phyloP scores from a whole-genome alignment of 78 protist genomes.

The Chrysochromulina tobinii region DNA sequence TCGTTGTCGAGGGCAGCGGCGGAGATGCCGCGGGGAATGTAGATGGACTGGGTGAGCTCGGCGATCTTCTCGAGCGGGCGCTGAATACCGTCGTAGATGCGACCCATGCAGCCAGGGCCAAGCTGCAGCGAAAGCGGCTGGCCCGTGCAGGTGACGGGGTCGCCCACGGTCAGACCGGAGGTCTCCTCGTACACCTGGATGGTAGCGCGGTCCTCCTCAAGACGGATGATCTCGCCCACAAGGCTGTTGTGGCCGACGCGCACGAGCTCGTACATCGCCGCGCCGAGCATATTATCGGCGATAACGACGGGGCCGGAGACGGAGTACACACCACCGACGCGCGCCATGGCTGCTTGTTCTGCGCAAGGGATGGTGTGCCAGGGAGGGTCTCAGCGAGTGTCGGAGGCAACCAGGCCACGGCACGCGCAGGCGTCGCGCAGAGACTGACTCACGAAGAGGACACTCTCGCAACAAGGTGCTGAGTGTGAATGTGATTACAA shows the following conservation, averaged over 20 bases:
- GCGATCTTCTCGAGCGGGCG: conserved; percentile 94
- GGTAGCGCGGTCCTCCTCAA: conserved; percentile 98
- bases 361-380: too few relatives aligned
- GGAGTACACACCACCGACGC: conserved; percentile 63
- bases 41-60: conserved; percentile 68
- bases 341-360: not conserved
- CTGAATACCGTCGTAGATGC: conserved; percentile 99
- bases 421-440: too few relatives aligned
- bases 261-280: conserved; percentile 99
- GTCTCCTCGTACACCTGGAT: conserved; percentile 99
- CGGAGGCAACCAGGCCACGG: too few relatives aligned
- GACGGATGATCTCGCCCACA: conserved; percentile 99
- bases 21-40: conserved; percentile 97
- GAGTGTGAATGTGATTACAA: too few relatives aligned
- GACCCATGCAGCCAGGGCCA: conserved; percentile 98
- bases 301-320: conserved; percentile 99
- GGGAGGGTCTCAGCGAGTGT: too few relatives aligned
- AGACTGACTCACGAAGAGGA: too few relatives aligned
- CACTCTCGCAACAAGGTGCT: too few relatives aligned
- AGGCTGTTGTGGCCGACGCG: conserved; percentile 94
- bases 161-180: conserved; percentile 99
- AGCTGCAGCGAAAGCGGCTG: conserved; percentile 94
- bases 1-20: conserved; percentile 81
- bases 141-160: conserved; percentile 96
- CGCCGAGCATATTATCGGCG: conserved; percentile 97